Evolutionary conservation across 2,329 filamentous ascomycete genomes (phyloP).

Genomic region (Aspergillus sp.): DNA sequence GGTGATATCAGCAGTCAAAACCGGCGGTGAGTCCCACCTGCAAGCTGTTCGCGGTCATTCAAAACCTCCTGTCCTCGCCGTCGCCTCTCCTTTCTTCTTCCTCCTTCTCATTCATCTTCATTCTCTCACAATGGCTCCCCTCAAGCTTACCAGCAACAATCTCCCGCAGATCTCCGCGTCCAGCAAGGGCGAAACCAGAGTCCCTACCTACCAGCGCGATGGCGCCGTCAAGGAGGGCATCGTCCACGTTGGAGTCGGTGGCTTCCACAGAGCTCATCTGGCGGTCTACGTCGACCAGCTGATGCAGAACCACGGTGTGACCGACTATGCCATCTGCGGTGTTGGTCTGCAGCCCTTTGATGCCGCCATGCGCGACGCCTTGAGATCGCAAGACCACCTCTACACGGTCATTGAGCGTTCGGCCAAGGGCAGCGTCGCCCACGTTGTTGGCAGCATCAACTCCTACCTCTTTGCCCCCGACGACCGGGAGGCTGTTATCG

Average conservation of each 20-base stretch:
- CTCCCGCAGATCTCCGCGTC: conserved; percentile 31
- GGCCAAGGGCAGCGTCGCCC: conserved; percentile 45
- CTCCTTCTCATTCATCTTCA: not conserved
- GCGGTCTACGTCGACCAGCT: conserved; percentile 49
- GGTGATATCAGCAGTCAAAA: not conserved
- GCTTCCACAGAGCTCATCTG: conserved; percentile 52
- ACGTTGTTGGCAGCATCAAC: conserved; percentile 50
- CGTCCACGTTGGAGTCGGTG: conserved; percentile 51
- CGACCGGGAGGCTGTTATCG: conserved; percentile 48
- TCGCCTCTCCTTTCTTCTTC: not conserved
- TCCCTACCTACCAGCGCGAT: conserved; percentile 43
- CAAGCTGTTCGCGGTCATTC: not conserved
- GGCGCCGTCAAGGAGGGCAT: conserved; percentile 49
- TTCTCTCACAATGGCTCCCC: conserved; percentile 21
- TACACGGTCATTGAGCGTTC: conserved; percentile 55
- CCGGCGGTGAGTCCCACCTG: not conserved
- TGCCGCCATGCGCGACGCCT: conserved; percentile 47
- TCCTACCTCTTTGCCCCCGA: conserved; percentile 51
- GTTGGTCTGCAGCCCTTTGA: conserved; percentile 50
- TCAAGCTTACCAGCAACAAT: conserved; percentile 39
- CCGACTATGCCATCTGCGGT: conserved; percentile 49
- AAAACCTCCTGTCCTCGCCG: not conserved
- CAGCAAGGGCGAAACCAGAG: conserved; percentile 23
- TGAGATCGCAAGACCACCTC: conserved; percentile 46
- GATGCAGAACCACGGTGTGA: conserved; percentile 43